A percentile compares a stretch with the other conserved stretches of the same genome.
Conservation (phyloP, 2,329 filamentous ascomycete genomes). For the Juglanconis oblonga region DNA sequence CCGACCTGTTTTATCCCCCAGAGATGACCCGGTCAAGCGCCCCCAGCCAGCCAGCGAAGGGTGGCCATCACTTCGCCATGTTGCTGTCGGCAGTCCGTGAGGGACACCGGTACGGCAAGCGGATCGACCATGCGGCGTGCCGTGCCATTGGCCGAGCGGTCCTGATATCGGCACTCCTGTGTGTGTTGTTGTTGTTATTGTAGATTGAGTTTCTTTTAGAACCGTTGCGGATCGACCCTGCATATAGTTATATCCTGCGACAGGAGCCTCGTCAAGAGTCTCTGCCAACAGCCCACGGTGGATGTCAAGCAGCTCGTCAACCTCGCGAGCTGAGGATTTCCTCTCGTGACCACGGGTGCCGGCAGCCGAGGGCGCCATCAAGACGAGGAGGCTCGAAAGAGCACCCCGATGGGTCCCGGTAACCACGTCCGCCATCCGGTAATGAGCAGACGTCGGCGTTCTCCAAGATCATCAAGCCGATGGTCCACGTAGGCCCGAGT, state of each 20-base stretch:
- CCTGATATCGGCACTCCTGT: not conserved
- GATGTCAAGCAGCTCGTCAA: not conserved
- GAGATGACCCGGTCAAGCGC: not conserved
- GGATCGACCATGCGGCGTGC: conserved; percentile 1
- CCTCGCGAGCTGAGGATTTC: not conserved
- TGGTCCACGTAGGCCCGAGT: conserved; percentile 33
- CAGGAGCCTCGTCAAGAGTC: not conserved
- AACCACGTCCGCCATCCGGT: too few species aligned
- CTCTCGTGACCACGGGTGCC: not conserved
- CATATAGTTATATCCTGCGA: conserved; percentile 2
- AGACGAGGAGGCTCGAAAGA: not conserved
- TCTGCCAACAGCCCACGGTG: not conserved
- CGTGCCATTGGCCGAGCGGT: conserved; percentile 2
- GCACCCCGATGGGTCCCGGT: not conserved
- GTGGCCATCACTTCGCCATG: conserved; percentile 8
- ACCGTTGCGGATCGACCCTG: not conserved
- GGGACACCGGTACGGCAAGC: not conserved
- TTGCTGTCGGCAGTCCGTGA: not conserved
- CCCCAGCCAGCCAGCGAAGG: not conserved
- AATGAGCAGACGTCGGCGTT: conserved; percentile 82
- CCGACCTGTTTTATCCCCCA: not conserved
- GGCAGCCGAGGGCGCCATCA: too few species aligned
- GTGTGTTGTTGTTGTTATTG: too few species aligned
- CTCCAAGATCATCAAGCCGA: conserved; percentile 98
- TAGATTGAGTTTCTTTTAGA: too few species aligned